Evolutionary conservation across 805 yeast species (phyloP), one percentile per base, ranked within the genome.

Genomic region (Cyberlindnera galapagoensis): DNA sequence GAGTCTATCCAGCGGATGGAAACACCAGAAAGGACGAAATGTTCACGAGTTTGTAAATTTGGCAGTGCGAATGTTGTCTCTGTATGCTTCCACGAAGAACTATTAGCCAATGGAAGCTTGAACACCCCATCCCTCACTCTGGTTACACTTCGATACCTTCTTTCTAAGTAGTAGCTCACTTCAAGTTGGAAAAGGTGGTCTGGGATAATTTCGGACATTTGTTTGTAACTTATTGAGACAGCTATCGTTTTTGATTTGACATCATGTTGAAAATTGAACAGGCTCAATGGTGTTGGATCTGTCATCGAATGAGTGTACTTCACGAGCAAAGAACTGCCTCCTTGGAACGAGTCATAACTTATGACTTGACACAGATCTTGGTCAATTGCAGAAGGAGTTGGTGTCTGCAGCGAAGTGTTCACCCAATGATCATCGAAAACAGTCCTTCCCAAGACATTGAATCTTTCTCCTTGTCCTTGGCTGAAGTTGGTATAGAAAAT

Each of bases 401-500:
- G 49, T 15, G 37, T 41, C 39, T 64, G 68, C 12, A 62, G 35
- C 13, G 53, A 54, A 1, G 49, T 46, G 35, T 66, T 55, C 8
- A 62, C 63, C 71, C 73, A 67, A 6, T 26, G 44, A 1, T 46
- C 30, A 10, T 40, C 30, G 33, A 36, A 62, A 0, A 59, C 49
- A 5, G 34, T 37, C 3, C 38, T 30, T 1, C 71, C 71, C 20
- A 41, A 36, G 5, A 52, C 44, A 23, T 33, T 47, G 36, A 55
- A 65, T 10, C 30, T 34, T 2, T 36, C 21, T 0, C 71, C 73
- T 35, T 60, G 58, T 7, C 72, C 73, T 14, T 43, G 50, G 16
- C 53, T 48, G 40, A 67, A 67, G 33, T 60, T 59, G 0, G 70
- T 63, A 36, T 63, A 64, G 33, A 65, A 67, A 1, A 48, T 28